Conservation (phyloP, 192 early-diverging fungal genomes). For the Funneliformis mosseae region DNA sequence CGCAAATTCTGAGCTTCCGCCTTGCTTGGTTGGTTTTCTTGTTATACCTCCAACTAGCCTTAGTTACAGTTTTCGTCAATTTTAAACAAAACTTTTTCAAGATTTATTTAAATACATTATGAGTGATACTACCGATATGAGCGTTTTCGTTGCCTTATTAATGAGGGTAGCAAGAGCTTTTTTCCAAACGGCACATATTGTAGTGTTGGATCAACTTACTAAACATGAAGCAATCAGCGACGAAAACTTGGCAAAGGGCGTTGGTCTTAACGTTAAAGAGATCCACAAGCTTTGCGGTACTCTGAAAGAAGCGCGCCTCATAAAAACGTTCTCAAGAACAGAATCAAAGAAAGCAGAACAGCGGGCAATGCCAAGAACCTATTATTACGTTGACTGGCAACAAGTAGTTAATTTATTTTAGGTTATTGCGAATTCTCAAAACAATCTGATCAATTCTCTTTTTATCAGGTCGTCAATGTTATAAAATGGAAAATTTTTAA, state of each 20-base stretch:
- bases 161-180: conserved; percentile 82
- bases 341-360: conserved; percentile 61
- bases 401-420: conserved; percentile 34
- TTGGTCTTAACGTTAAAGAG: conserved; percentile 70
- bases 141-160: conserved; percentile 58
- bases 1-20: conserved; percentile 1
- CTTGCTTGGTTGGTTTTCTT: conserved; percentile 13
- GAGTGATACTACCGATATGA: conserved; percentile 15
- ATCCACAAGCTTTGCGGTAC: conserved; percentile 79
- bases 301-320: conserved; percentile 74
- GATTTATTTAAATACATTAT: not conserved
- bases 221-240: conserved; percentile 66
- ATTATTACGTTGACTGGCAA: conserved; percentile 92
- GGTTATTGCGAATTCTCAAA: not conserved
- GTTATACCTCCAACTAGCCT: not conserved
- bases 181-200: conserved; percentile 76
- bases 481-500: conserved; percentile 91
- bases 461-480: conserved; percentile 74
- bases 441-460: not conserved
- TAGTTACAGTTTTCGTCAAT: not conserved
- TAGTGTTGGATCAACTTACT: conserved; percentile 83
- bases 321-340: conserved; percentile 64
- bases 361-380: conserved; percentile 61
- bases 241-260: conserved; percentile 70
- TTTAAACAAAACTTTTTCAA: not conserved